Evolutionary conservation across 208 protist species (phyloP).

Genomic region (Trypanosoma cruzi): DNA sequence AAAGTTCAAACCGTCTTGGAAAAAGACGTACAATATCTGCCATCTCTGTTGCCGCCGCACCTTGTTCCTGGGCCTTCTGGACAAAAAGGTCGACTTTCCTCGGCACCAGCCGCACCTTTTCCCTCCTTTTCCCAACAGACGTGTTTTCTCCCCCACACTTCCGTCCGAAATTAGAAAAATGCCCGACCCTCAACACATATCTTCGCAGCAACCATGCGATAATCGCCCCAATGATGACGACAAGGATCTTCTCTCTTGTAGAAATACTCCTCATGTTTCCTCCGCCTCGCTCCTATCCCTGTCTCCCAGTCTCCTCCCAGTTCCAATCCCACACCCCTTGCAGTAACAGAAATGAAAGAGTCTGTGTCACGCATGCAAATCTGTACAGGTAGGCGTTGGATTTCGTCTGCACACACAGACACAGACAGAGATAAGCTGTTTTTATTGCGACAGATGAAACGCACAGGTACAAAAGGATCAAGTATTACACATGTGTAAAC

Average conservation of each 20-base stretch:
- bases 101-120: slow-evolving; percentile 22
- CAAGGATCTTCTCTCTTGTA: neutral
- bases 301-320: no score
- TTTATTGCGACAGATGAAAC: no score
- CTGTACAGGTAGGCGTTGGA: neutral
- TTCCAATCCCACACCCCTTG: neutral
- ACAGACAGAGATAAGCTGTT: no score
- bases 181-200: neutral
- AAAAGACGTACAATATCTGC: slow-evolving; percentile 42
- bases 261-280: slow-evolving; percentile 4
- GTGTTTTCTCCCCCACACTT: neutral
- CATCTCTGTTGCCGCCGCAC: neutral
- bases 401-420: neutral
- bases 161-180: neutral
- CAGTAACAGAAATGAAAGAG: neutral
- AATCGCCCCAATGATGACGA: neutral
- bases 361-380: neutral
- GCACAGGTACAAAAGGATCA: no score
- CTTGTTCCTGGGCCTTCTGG: slow-evolving; percentile 20
- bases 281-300: slow-evolving; percentile 1
- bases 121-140: neutral
- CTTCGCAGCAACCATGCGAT: slow-evolving; percentile 20
- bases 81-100: slow-evolving; percentile 69
- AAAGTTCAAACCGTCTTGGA: slow-evolving; percentile 76
- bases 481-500: no score